Evolutionary conservation across 345 rosid genomes (phyloP).

Genomic region (Turnera subulata): DNA sequence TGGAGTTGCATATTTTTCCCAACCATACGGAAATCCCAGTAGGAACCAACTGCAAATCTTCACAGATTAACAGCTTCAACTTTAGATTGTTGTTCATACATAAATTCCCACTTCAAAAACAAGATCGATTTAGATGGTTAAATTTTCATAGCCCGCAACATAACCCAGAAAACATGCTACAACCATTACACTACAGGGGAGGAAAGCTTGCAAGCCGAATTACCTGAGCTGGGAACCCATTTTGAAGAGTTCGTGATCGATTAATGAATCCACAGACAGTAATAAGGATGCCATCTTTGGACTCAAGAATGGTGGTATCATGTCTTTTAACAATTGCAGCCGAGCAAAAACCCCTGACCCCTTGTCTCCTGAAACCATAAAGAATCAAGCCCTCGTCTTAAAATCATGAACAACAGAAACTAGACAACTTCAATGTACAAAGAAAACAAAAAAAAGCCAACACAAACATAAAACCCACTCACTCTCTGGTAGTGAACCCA

Average conservation of each 20-base stretch:
- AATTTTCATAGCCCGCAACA: too few relatives aligned
- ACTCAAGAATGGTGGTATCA: constrained; percentile 36
- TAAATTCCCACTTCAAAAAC: too few relatives aligned
- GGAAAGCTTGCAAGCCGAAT: not conserved
- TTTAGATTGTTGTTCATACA: too few relatives aligned
- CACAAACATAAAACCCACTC: not conserved
- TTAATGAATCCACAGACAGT: constrained; percentile 37
- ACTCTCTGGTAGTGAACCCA: not conserved
- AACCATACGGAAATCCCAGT: constrained; percentile 46
- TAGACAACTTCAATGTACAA: too few relatives aligned
- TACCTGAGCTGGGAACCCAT: constrained; percentile 47
- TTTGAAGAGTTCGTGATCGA: constrained; percentile 30
- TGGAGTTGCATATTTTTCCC: constrained; percentile 34
- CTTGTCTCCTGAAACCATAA: constrained; percentile 27
- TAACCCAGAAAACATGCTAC: too few relatives aligned
- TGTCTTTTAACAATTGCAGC: constrained; percentile 41
- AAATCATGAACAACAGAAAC: too few relatives aligned
- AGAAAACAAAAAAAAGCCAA: too few relatives aligned
- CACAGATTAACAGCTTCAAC: constrained; percentile 2
- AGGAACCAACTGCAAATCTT: constrained; percentile 45
- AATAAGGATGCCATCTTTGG: constrained; percentile 42
- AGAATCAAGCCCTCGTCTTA: too few relatives aligned
- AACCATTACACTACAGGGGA: too few relatives aligned
- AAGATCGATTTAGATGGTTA: too few relatives aligned
- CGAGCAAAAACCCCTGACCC: constrained; percentile 37